Conservation (phyloP, 148 eudicot species). For the Linanthus parryae region DNA sequence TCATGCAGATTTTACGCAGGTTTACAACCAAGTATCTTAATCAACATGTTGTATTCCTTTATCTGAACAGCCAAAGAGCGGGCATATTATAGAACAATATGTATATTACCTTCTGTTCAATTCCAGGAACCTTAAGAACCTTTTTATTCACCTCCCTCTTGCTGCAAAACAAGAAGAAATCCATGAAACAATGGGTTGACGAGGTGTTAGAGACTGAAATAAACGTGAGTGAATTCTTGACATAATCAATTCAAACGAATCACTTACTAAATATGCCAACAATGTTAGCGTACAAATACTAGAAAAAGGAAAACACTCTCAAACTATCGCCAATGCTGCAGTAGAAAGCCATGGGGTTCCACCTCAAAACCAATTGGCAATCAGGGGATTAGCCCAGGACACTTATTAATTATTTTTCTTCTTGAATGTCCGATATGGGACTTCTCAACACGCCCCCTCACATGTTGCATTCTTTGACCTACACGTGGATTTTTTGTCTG, state of each 20-base stretch:
- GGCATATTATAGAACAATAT: too few relatives aligned
- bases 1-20: too few relatives aligned
- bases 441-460: too few relatives aligned
- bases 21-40: conserved; percentile 13
- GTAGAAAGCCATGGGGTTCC: too few relatives aligned
- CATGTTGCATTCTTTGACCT: too few relatives aligned
- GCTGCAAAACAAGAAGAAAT: conserved; percentile 37
- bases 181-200: not conserved
- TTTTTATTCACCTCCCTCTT: conserved; percentile 97
- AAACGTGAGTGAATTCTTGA: not conserved
- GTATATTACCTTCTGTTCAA: conserved; percentile 96
- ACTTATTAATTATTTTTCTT: too few relatives aligned
- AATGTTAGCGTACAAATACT: not conserved
- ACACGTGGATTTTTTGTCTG: too few relatives aligned
- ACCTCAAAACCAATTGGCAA: too few relatives aligned
- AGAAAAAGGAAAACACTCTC: not conserved
- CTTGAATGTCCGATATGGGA: too few relatives aligned
- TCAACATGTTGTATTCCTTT: not conserved
- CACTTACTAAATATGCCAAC: too few relatives aligned
- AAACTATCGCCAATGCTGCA: not conserved
- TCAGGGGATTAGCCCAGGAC: too few relatives aligned
- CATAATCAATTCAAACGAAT: too few relatives aligned
- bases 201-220: not conserved
- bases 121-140: conserved; percentile 96
- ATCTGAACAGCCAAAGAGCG: not conserved